Evolutionary conservation across 2,329 filamentous ascomycete genomes (phyloP), one percentile per base, ranked within the genome.

Genomic region (Chaetomium sp.): DNA sequence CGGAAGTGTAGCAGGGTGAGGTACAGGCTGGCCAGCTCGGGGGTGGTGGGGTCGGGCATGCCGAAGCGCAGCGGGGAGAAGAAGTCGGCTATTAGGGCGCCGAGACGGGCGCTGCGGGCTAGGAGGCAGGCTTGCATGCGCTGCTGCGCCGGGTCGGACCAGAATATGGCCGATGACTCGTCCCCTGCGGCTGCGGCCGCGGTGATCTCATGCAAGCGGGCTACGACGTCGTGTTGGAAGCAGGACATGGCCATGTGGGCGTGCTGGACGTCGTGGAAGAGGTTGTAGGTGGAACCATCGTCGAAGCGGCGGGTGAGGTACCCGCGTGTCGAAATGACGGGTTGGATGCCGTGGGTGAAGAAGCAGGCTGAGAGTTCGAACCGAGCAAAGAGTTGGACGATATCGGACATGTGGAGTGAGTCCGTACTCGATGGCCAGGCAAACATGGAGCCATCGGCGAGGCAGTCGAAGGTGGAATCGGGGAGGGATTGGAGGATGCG

Each of bases 401-500:
- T 69, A 35, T 72, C 69, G 8, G 66, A 53, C 67, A 73, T 71
- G 31, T 66, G 61, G 27, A 69, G 67, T 7, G 38, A 56, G 57
- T 65, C 55, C 9, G 45, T 33, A 2, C 27, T 33, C 13, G 61
- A 53, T 0, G 61, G 56, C 53, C 55, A 57, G 19, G 55, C 60
- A 19, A 59, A 59, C 12, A 63, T 54, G 19, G 65, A 63, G 31
- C 45, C 45, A 35, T 68, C 63, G 51, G 61, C 62, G 35, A 71
- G 65, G 47, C 68, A 69, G 62, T 67, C 64, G 25, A 72, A 70
- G 12, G 65, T 51, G 25, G 65, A 45, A 2, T 63, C 58, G 27
- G 69, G 68, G 10, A 74, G 65, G 2, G 69, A 68, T 57, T 72
- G 64, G 35, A 73, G 63, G 50, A 74, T 74, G 29, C 68, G 69